Base-by-base conservation (phyloP, 2,329 filamentous ascomycete genomes). In the Ascochyta clinopodiicola region DNA sequence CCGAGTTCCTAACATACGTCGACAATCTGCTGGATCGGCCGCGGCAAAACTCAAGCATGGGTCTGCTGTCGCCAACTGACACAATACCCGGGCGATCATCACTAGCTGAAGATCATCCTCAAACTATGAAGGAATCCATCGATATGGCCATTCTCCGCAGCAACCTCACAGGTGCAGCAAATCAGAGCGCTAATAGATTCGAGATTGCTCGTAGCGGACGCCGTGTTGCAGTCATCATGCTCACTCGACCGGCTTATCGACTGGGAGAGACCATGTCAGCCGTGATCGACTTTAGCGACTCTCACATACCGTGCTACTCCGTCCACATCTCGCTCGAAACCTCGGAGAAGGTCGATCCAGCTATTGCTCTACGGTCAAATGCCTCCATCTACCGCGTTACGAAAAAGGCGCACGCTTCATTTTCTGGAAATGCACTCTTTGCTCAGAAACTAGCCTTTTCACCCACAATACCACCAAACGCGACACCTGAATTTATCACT, bases 191-290 rank as follows among this genome's bases (percentile, higher is more conserved):
- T n/a, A 97, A 96, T 68, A 88, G 92, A 35, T 99, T 98, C 73
- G 93, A 96, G 71, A 98, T 99, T 72, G 89, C 94, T 12, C 89
- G 94, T 13, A 93, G 92, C 68, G 93, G 93, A n/a, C 88, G 88
- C 51, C 88, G 88, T n/a, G 93, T 99, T 12, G 94, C 91, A 2
- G 91, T 96, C 6, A 86, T 99, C 51, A 92, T 93, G 77, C 84
- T 99, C 29, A 90, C 93, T 5, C 87, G 95, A 9, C 92, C 95
- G 0, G 88, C 93, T 0, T 97, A 96, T 78, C 85, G 93, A 39
- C 81, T 99, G 1, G 95, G 95, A 55, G 95, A 99, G 75, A 88
- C 89, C 0, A 86, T 98, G 39, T 91, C 87, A 12, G 88, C 92
- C 63, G 89, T 88, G 0, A 85, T 99, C 56, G 93, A 98, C 75